phyloP scores from a whole-genome alignment of 768 basidiomycete genomes.

The Rhodotorula paludigena region DNA sequence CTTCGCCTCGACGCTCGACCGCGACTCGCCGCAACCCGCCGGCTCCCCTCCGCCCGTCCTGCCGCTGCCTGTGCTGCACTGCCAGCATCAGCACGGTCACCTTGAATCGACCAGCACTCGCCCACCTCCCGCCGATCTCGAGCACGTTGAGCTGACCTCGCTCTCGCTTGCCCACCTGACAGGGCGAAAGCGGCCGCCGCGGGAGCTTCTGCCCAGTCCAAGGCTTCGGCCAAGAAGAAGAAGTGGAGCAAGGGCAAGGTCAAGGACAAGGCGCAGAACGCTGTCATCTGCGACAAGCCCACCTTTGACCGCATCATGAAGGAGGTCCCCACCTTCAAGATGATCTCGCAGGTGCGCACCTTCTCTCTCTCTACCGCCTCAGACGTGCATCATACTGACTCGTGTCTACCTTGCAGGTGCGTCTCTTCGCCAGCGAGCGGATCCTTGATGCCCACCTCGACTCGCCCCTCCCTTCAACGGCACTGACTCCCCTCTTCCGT shows the following conservation, averaged over 20 bases:
- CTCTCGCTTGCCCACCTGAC: neutral
- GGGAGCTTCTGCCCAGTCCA: conserved; percentile 51
- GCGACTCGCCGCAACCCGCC: too few species aligned
- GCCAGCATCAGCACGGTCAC: too few species aligned
- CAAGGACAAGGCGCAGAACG: conserved; percentile 99
- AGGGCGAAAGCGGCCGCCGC: conserved; percentile 38
- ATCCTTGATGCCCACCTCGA: neutral
- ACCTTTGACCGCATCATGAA: conserved; percentile 65
- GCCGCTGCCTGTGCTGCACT: too few species aligned
- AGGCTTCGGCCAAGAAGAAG: conserved; percentile 91
- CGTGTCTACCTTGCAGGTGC: too few species aligned
- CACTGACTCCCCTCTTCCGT: conserved; percentile 55
- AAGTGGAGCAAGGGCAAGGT: conserved; percentile 99
- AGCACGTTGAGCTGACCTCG: neutral
- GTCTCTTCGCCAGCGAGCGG: too few species aligned
- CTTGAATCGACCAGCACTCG: too few species aligned
- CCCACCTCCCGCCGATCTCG: too few species aligned
- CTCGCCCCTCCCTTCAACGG: neutral
- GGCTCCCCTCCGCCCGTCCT: too few species aligned
- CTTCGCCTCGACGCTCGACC: too few species aligned
- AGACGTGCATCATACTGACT: too few species aligned
- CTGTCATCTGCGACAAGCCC: conserved; percentile 87
- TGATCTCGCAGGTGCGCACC: conserved; percentile 79
- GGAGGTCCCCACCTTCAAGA: conserved; percentile 97
- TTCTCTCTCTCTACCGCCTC: too few species aligned